These are phyloP conservation scores for Lactarius psammicola DNA, from an alignment of 768 basidiomycete species.

Conservation along the genomic window DNA sequence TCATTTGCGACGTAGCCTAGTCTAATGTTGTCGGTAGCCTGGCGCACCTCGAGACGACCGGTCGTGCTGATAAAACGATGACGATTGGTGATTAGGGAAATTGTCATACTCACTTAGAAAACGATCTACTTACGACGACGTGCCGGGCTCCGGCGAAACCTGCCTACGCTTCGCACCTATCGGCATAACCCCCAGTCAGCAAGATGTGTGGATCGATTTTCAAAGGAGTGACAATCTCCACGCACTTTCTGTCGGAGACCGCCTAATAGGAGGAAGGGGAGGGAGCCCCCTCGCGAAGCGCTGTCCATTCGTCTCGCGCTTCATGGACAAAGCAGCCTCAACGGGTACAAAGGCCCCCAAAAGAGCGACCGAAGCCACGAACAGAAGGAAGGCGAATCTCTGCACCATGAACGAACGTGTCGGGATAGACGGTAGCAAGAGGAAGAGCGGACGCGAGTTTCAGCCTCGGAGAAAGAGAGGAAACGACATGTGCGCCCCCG, in stretches of 20 bases:
- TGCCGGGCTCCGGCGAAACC: too few species aligned
- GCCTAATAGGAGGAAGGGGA: slow-evolving; percentile 2
- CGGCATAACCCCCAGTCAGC: not conserved
- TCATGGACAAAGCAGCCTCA: not conserved
- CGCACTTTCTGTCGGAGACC: not conserved
- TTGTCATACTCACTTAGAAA: not conserved
- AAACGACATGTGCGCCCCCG: too few species aligned
- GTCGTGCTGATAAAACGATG: not conserved
- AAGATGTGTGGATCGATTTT: not conserved
- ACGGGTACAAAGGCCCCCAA: not conserved
- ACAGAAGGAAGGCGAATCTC: not conserved
- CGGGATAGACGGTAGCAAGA: not conserved
- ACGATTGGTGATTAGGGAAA: not conserved
- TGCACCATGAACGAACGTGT: not conserved
- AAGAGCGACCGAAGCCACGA: not conserved
- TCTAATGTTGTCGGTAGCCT: not conserved
- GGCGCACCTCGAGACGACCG: slow-evolving; percentile 7
- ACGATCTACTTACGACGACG: not conserved
- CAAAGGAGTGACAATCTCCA: not conserved
- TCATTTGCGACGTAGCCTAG: not conserved
- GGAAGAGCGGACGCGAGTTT: too few species aligned
- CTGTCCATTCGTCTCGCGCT: slow-evolving; percentile 11
- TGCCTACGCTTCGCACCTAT: not conserved
- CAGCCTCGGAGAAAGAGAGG: too few species aligned
- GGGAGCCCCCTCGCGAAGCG: slow-evolving; percentile 11